phyloP scores from a whole-genome alignment of 805 yeast genomes.

The Hemisphaericaspora nanyangensis region DNA sequence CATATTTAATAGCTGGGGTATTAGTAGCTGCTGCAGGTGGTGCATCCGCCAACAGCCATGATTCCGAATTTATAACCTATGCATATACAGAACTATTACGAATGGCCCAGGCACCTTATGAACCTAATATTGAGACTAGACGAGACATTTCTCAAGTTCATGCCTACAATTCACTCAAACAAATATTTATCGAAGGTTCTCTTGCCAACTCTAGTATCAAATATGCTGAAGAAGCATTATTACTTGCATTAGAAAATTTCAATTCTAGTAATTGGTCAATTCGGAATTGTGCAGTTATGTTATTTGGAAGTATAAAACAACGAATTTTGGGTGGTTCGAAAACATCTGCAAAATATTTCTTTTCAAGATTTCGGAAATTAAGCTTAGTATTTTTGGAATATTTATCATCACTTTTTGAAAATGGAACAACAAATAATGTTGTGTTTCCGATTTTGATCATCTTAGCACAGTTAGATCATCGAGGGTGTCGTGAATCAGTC shows the following conservation, averaged over 20 bases:
- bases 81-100: slow-evolving; percentile 51
- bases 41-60: too few species aligned
- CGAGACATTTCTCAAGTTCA: slow-evolving; percentile 88
- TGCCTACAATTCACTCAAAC: slow-evolving; percentile 81
- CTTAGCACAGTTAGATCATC: slow-evolving; percentile 61
- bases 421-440: slow-evolving; percentile 36
- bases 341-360: slow-evolving; percentile 65
- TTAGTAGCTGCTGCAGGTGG: slow-evolving; percentile 43
- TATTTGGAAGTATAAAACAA: slow-evolving; percentile 79
- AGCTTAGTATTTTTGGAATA: slow-evolving; percentile 45
- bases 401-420: slow-evolving; percentile 22
- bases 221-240: slow-evolving; percentile 55
- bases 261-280: slow-evolving; percentile 75
- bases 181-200: slow-evolving; percentile 66
- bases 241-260: slow-evolving; percentile 60
- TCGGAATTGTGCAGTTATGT: slow-evolving; percentile 90
- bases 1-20: slow-evolving; percentile 71
- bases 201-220: slow-evolving; percentile 51
- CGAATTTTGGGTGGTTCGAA: slow-evolving; percentile 58
- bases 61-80: slow-evolving; percentile 8
- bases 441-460: slow-evolving; percentile 75
- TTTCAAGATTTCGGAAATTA: slow-evolving; percentile 57
- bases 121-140: slow-evolving; percentile 43
- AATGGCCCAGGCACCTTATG: slow-evolving; percentile 53
- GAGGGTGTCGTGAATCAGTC: slow-evolving; percentile 9